Evolutionary conservation across 495 filamentous ascomycete genomes (phyloP), one percentile per base, ranked within the genome.

Genomic region (Tuber brumale): DNA sequence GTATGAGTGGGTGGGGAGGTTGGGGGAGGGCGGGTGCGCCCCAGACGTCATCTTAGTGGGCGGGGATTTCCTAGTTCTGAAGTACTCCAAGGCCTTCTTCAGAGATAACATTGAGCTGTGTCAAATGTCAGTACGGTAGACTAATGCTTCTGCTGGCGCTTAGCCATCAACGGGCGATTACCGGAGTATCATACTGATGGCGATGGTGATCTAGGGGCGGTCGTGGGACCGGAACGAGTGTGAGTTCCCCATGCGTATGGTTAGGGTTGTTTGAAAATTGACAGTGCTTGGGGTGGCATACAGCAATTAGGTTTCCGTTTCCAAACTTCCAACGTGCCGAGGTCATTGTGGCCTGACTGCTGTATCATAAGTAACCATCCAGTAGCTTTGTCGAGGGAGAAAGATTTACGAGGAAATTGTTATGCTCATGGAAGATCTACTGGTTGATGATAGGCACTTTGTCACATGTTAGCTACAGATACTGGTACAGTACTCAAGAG

Each of bases 261-360:
- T 57, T 57, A 27, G 51, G 51, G 51, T 57, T 57, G 23, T 57
- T 57, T 57, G 0, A 12, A 10, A 27, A 27, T 57, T 57, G 9
- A n/a, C 10, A 2, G 9, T 14, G 23, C 18, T 57, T 27, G 8
- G 51, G 27, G 51, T 4, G 14, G 4, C 51, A 12, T 27, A 12
- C n/a, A 27, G 7, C 3, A 27, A 2, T 27, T 48, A 92, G 82
- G 16, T 86, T 84, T 3, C 87, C 88, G 79, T 91, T 92, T 16
- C 90, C 89, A 43, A 92, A 39, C 85, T 75, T 75, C 78, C 39
- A 79, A 85, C 90, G 92, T 92, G 82, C 92, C 91, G 12, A 76
- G 72, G 75, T 92, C 90, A 14, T 88, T 87, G 75, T 81, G 76
- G 9, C 81, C 76, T 39, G 3, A 27, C 23, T 27, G 8, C 10